phyloP scores from a whole-genome alignment of 768 basidiomycete genomes.

The Naematelia aurantialba region DNA sequence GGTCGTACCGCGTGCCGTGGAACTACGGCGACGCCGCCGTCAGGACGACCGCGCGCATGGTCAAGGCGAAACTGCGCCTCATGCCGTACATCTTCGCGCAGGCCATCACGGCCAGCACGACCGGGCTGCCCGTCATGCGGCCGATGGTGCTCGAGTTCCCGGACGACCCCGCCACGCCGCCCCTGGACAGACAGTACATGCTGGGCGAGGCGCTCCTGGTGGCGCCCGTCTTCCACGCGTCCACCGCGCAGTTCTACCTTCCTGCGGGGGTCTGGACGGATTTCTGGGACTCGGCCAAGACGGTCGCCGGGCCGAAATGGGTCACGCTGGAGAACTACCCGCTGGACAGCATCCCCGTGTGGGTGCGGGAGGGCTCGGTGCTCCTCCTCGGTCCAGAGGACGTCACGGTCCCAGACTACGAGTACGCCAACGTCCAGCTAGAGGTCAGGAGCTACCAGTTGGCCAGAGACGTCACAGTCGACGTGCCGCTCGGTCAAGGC shows the following conservation, averaged over 20 bases:
- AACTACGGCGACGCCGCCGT: slow-evolving; percentile 60
- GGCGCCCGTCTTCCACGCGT: slow-evolving; percentile 46
- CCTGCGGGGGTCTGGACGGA: slow-evolving; percentile 50
- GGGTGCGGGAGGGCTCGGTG: slow-evolving; percentile 61
- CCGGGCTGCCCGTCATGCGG: slow-evolving; percentile 48
- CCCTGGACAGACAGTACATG: slow-evolving; percentile 51
- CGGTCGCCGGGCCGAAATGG: slow-evolving; percentile 62
- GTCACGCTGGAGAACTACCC: slow-evolving; percentile 61
- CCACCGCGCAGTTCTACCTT: slow-evolving; percentile 42
- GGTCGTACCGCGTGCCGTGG: slow-evolving; percentile 75
- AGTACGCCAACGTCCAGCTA: slow-evolving; percentile 54
- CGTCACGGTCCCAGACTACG: slow-evolving; percentile 61
- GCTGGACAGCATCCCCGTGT: slow-evolving; percentile 64
- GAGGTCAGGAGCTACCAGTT: slow-evolving; percentile 60
- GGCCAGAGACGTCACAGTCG: slow-evolving; percentile 44
- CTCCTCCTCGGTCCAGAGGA: slow-evolving; percentile 60
- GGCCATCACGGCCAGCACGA: slow-evolving; percentile 45
- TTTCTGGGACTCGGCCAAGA: slow-evolving; percentile 54
- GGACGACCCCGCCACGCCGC: slow-evolving; percentile 40
- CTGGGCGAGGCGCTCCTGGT: slow-evolving; percentile 47
- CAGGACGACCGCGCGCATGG: slow-evolving; percentile 52
- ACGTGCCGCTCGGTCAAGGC: slow-evolving; percentile 22
- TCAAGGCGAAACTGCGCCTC: slow-evolving; percentile 64
- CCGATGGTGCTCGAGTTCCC: slow-evolving; percentile 49
- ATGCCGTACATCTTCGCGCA: slow-evolving; percentile 64